Percentiles rank a stretch among this genome's conserved stretches.
Evolutionary conservation across 2,329 filamentous ascomycete genomes (phyloP).

Genomic region (Aureobasidium sp.): DNA sequence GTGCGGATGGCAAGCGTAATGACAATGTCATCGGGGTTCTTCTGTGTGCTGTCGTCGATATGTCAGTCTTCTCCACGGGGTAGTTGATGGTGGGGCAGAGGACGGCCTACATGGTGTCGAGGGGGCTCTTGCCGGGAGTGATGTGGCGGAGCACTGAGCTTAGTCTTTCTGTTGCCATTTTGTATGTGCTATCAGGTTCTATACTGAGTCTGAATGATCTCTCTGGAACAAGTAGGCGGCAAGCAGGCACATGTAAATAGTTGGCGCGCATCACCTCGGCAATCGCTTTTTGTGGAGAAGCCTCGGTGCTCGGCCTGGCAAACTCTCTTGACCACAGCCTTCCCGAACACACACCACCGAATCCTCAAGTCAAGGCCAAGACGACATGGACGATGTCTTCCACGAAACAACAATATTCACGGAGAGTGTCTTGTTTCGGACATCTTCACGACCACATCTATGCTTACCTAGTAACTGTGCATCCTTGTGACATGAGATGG

Average conservation of each 20-base stretch:
- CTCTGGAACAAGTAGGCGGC: background rate
- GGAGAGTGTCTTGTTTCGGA: background rate
- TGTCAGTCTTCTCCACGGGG: conserved; percentile 17
- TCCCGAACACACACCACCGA: background rate
- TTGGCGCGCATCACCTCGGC: background rate
- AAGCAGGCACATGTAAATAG: conserved; percentile 4
- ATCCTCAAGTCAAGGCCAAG: background rate
- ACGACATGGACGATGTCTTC: background rate
- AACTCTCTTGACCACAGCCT: background rate
- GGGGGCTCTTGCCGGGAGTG: conserved; percentile 58
- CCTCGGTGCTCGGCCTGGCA: conserved; percentile 5
- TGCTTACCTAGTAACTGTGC: background rate
- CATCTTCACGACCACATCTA: background rate
- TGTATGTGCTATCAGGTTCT: background rate
- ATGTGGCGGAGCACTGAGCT: conserved; percentile 83
- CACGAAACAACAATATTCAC: background rate
- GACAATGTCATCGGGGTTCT: conserved; percentile 94
- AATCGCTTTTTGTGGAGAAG: background rate
- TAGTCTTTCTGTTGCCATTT: conserved; percentile 78
- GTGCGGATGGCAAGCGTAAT: conserved; percentile 90
- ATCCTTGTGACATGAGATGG: background rate
- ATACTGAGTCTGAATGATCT: conserved; percentile 1
- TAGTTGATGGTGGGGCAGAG: conserved; percentile 53
- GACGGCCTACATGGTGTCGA: conserved; percentile 64
- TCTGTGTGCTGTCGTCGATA: conserved; percentile 59